Conservation (phyloP, 1,284 basidiomycete genomes). For the Puccinia sorghi region DNA sequence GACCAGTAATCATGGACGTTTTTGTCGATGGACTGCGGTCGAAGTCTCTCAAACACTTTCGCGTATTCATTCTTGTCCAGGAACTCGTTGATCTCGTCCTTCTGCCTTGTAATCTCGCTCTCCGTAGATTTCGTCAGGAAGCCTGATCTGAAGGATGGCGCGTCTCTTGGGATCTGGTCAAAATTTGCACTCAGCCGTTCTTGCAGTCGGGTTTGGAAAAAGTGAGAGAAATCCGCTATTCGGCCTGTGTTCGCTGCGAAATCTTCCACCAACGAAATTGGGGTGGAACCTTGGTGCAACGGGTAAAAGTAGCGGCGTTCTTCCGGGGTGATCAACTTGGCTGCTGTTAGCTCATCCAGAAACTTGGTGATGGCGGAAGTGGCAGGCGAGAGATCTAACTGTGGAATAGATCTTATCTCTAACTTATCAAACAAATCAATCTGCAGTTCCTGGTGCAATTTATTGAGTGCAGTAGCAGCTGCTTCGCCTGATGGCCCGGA, state of each 20-base stretch:
- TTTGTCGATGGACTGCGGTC: background rate
- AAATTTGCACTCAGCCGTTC: background rate
- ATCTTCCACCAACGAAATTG: background rate
- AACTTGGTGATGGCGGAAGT: background rate
- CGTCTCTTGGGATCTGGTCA: background rate
- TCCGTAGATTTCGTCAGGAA: background rate
- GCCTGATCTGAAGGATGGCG: background rate
- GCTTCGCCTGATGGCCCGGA: background rate
- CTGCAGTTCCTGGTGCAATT: background rate
- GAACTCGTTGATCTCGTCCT: background rate
- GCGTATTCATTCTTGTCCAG: background rate
- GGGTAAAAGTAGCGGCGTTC: slow-evolving; percentile 13
- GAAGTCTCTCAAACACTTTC: background rate
- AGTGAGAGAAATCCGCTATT: background rate
- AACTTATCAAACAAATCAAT: background rate
- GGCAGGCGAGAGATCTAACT: background rate
- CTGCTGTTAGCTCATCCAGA: background rate
- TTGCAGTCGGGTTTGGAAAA: background rate
- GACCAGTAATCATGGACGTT: background rate
- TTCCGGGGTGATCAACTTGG: background rate
- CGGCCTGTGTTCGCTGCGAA: background rate
- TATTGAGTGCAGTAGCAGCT: background rate
- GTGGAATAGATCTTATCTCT: background rate
- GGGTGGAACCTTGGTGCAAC: background rate
- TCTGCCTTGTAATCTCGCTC: background rate